These are phyloP conservation scores for Aaosphaeria pasadenensis DNA, from an alignment of 2,329 filamentous ascomycete species.

Conservation along the genomic window DNA sequence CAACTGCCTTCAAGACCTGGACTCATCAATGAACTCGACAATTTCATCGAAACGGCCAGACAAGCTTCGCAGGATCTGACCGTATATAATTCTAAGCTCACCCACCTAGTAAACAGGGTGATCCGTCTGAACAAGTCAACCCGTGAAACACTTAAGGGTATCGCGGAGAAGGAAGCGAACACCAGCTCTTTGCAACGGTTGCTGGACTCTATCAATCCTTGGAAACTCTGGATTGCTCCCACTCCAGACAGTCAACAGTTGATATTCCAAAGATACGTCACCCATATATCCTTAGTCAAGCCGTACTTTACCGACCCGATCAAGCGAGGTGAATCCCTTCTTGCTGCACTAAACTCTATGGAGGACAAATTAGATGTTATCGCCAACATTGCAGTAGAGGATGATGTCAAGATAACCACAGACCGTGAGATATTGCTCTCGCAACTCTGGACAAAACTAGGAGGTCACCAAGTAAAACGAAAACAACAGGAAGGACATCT, in stretches of 20 bases:
- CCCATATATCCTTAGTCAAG: slow-evolving; percentile 67
- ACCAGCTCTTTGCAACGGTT: slow-evolving; percentile 41
- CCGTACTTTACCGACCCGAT: slow-evolving; percentile 68
- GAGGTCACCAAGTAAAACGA: slow-evolving; percentile 62
- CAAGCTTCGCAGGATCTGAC: slow-evolving; percentile 65
- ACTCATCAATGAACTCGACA: slow-evolving; percentile 71
- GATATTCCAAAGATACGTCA: slow-evolving; percentile 70
- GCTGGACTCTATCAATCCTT: slow-evolving; percentile 44
- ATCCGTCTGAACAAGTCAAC: slow-evolving; percentile 77
- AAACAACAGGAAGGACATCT: slow-evolving; percentile 63
- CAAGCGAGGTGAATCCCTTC: slow-evolving; percentile 65
- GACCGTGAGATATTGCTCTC: slow-evolving; percentile 66
- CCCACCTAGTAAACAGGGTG: slow-evolving; percentile 69
- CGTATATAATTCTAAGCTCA: slow-evolving; percentile 74
- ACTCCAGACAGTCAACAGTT: slow-evolving; percentile 40
- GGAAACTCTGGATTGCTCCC: slow-evolving; percentile 56
- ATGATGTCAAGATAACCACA: slow-evolving; percentile 57
- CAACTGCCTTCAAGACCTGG: slow-evolving; percentile 65
- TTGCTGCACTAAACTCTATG: slow-evolving; percentile 63
- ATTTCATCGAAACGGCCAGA: slow-evolving; percentile 68
- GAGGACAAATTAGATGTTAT: slow-evolving; percentile 70
- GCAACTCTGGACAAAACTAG: slow-evolving; percentile 71
- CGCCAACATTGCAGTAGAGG: slow-evolving; percentile 64
- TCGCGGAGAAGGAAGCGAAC: slow-evolving; percentile 46
- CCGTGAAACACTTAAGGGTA: slow-evolving; percentile 62